Evolutionary conservation across 2,329 filamentous ascomycete genomes (phyloP).

Genomic region (Ceratocystis colombiana): DNA sequence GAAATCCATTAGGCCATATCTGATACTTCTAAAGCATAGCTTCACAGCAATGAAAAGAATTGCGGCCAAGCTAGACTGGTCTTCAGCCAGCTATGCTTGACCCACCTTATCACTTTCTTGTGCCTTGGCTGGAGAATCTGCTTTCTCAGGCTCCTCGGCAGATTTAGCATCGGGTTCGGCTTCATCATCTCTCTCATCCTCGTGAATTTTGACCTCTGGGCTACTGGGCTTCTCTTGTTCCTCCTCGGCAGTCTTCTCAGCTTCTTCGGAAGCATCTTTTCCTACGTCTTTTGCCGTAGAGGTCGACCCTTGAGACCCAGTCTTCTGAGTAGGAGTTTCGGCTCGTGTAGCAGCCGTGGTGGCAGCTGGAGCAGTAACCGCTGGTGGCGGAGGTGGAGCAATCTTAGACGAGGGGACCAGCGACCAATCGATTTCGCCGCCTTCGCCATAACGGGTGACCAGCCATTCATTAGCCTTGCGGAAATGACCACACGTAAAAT

Average conservation of each 20-base stretch:
- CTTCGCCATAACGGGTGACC: slow-evolving; percentile 62
- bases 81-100: background rate
- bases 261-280: slow-evolving; percentile 23
- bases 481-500: slow-evolving; percentile 76
- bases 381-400: slow-evolving; percentile 27
- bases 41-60: slow-evolving; percentile 1
- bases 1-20: background rate
- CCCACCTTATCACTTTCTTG: slow-evolving; percentile 21
- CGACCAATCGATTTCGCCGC: slow-evolving; percentile 78
- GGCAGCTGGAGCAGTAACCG: slow-evolving; percentile 12
- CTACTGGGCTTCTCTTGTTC: slow-evolving; percentile 19
- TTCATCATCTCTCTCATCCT: slow-evolving; percentile 24
- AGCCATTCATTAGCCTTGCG: slow-evolving; percentile 79
- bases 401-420: slow-evolving; percentile 33
- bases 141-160: background rate
- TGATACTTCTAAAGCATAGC: background rate
- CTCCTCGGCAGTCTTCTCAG: slow-evolving; percentile 25
- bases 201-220: slow-evolving; percentile 9
- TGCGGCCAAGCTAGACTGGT: background rate
- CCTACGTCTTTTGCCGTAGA: slow-evolving; percentile 24
- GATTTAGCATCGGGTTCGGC: slow-evolving; percentile 17
- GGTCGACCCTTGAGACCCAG: background rate
- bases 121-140: slow-evolving; percentile 3
- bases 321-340: slow-evolving; percentile 17
- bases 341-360: slow-evolving; percentile 25